phyloP scores from a whole-genome alignment of 202 grass and related monocot species.

The Panicum hallii region DNA sequence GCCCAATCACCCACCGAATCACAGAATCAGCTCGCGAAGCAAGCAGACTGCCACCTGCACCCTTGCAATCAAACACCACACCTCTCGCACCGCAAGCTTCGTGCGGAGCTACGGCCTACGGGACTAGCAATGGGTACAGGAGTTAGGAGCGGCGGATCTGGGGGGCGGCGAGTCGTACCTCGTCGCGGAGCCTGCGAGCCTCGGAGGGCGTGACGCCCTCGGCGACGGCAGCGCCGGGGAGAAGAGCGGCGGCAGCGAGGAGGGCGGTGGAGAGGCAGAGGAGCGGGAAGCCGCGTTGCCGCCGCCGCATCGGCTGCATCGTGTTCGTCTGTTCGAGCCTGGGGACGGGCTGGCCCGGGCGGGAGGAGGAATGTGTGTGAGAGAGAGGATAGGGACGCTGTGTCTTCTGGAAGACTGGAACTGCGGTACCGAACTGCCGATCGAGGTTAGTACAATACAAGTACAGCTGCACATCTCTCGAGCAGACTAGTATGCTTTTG shows the following conservation, averaged over 20 bases:
- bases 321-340: conserved; percentile 12
- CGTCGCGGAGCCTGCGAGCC: conserved; percentile 80
- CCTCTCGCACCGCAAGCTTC: neutral
- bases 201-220: conserved; percentile 78
- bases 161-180: conserved; percentile 50
- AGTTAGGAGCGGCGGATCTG: conserved; percentile 25
- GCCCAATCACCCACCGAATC: neutral
- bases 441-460: neutral
- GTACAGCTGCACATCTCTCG: no score
- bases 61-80: conserved; percentile 2
- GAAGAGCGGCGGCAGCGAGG: conserved; percentile 48
- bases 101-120: neutral
- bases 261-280: conserved; percentile 42
- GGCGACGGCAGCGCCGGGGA: conserved; percentile 39
- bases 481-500: neutral
- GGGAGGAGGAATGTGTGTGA: neutral
- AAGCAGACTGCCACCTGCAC: neutral
- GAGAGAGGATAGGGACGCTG: neutral
- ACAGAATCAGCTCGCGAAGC: conserved; percentile 16
- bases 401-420: conserved; percentile 1
- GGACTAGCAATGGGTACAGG: neutral
- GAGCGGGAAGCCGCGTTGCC: conserved; percentile 16
- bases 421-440: neutral
- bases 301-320: conserved; percentile 44
- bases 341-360: conserved; percentile 34